Base-by-base conservation (phyloP, 2,329 filamentous ascomycete genomes). In the Monilinia fructicola region DNA sequence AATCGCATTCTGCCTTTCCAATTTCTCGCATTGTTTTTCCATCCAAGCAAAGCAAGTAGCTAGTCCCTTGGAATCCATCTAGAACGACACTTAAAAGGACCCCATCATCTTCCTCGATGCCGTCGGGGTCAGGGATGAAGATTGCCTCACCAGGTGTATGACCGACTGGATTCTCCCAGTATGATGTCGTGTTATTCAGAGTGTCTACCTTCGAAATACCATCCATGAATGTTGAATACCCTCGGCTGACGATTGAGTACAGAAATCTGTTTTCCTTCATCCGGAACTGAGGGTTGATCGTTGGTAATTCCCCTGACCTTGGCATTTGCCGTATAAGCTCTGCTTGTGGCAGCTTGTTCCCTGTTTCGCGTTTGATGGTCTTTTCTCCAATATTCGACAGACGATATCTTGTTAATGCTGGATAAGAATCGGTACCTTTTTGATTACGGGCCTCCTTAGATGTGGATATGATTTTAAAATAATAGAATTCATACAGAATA, bases 101-200 rank as follows among this genome's bases (percentile, higher is more conserved):
- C 0, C 87, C 87, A 65, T 87, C 86, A 71, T 91, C 89, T 73
- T 90, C 88, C 0, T 78, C 81, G 2, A 72, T 71, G 1, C 76
- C 78, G 16, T 78, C 76, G 0, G 84, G 84, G 42, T 82, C 77
- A 0, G 83, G 78, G 1, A 92, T 80, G 69, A 91, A 92, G 42
- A 92, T 86, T 0, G 88, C 81, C 76, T 92, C 90, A 1, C 89
- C 85, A 0, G 90, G 89, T 0, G 87, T 88, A 71, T 91, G 87
- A 0, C 83, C 87, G 1, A 78, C 74, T 0, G 80, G 79, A 0
- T 80, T 80, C 14, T 83, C 80, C 89, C 89, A 92, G 68, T 84
- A 79, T 4, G 83, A 68, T 0, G 80, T 79, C 38, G 81, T 79
- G 14, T 82, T 78, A 0, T 83, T 87, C 12, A 58, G 3, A 23